Conservation (phyloP, 352 stramenopile species). For the Elongisporangium undulatum region DNA sequence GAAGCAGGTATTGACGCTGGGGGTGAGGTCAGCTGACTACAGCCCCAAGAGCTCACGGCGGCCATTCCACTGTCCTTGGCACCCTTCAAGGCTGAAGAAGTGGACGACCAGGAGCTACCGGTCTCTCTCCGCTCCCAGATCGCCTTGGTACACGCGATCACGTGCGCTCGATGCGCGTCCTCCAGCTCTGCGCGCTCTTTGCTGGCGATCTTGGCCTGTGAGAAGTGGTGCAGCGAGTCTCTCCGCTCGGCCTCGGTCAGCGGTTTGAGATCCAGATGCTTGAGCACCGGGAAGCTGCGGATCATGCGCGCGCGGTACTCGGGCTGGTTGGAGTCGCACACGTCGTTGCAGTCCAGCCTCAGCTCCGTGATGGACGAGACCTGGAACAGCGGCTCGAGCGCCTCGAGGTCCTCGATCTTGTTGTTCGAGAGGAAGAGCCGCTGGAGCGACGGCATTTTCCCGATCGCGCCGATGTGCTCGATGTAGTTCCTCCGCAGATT, state of each 20-base stretch:
- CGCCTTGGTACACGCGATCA: slow-evolving; percentile 36
- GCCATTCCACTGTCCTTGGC: slow-evolving; percentile 2
- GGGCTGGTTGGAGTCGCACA: slow-evolving; percentile 37
- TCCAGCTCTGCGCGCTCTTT: slow-evolving; percentile 49
- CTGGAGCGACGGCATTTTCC: slow-evolving; percentile 71
- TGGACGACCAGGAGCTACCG: neutral
- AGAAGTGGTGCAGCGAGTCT: slow-evolving; percentile 27
- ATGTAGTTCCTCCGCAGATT: slow-evolving; percentile 88
- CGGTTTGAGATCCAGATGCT: slow-evolving; percentile 81
- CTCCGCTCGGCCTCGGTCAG: slow-evolving; percentile 76
- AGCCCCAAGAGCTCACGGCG: slow-evolving; percentile 3
- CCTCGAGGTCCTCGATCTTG: slow-evolving; percentile 63
- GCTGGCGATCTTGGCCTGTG: slow-evolving; percentile 18
- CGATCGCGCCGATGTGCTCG: slow-evolving; percentile 41
- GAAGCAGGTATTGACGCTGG: slow-evolving; percentile 4
- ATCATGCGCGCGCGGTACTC: slow-evolving; percentile 75
- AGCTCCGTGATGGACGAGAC: slow-evolving; percentile 79
- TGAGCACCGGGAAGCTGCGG: slow-evolving; percentile 61
- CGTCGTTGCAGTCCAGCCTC: slow-evolving; percentile 79
- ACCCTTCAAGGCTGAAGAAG: neutral
- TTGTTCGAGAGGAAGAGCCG: slow-evolving; percentile 92
- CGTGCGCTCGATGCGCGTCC: slow-evolving; percentile 34
- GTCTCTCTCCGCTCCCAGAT: slow-evolving; percentile 31
- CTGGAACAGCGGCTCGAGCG: slow-evolving; percentile 68
- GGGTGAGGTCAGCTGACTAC: slow-evolving; percentile 2